Percentiles rank a stretch among this genome's conserved stretches.
These are phyloP conservation scores for Trypanosoma brucei DNA, from an alignment of 208 protist genomes.

Conservation along the genomic window DNA sequence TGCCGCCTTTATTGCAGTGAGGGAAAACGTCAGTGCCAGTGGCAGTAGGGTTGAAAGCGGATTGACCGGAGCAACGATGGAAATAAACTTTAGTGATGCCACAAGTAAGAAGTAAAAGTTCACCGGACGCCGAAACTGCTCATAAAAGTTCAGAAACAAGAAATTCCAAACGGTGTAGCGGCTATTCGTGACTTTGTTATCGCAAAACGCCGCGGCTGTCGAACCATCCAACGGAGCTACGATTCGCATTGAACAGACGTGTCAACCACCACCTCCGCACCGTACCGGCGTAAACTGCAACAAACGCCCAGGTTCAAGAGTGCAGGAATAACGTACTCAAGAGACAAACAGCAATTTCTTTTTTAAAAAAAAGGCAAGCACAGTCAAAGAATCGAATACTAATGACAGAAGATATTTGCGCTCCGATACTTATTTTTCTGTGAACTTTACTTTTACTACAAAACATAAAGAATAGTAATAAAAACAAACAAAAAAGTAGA, in stretches of 20 bases:
- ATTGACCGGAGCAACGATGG: slow-evolving; percentile 90
- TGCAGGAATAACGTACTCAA: background rate
- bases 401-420: background rate
- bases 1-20: slow-evolving; percentile 93
- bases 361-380: background rate
- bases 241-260: slow-evolving; percentile 26
- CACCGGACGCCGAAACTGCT: slow-evolving; percentile 93
- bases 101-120: slow-evolving; percentile 98
- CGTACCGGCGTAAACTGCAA: background rate
- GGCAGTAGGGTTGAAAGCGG: slow-evolving; percentile 89
- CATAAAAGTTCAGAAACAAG: slow-evolving; percentile 93
- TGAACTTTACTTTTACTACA: background rate
- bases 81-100: slow-evolving; percentile 88
- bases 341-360: background rate
- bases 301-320: too few species aligned
- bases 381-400: background rate
- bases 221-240: slow-evolving; percentile 38
- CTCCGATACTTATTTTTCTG: background rate
- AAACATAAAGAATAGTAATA: too few species aligned
- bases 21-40: slow-evolving; percentile 88
- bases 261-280: background rate
- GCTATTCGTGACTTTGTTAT: slow-evolving; percentile 89
- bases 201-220: slow-evolving; percentile 37
- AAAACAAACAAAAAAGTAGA: too few species aligned
- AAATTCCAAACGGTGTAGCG: slow-evolving; percentile 95